Evolutionary conservation across 2,329 filamentous ascomycete species (phyloP).

Genomic region (Calonectria leucothoes): DNA sequence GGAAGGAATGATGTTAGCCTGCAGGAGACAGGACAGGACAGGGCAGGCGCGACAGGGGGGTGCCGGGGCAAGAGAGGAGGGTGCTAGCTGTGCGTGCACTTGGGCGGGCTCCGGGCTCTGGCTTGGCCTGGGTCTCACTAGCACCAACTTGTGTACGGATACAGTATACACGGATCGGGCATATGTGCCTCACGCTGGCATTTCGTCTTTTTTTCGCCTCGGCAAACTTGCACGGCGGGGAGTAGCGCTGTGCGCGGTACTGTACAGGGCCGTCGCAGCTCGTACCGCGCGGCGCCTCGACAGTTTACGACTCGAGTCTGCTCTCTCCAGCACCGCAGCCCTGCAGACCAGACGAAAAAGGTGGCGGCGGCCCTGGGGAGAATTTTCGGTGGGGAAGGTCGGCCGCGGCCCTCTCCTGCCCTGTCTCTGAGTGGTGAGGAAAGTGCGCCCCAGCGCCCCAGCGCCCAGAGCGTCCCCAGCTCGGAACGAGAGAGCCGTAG

Average conservation of each 20-base stretch:
- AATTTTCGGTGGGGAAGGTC: slow-evolving; percentile 35
- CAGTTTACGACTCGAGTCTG: not conserved
- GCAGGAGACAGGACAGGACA: slow-evolving; percentile 8
- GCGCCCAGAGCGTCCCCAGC: slow-evolving; percentile 14
- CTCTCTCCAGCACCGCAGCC: not conserved
- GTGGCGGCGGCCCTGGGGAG: slow-evolving; percentile 30
- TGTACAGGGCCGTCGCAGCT: not conserved
- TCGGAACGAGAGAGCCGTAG: slow-evolving; percentile 42
- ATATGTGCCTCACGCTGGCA: not conserved
- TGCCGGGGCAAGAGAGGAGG: not conserved
- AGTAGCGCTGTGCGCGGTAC: not conserved
- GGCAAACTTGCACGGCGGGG: not conserved
- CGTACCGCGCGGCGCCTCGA: not conserved
- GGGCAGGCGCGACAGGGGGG: slow-evolving; percentile 7
- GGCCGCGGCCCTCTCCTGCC: not conserved
- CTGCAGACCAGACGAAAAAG: slow-evolving; percentile 7
- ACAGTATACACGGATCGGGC: not conserved
- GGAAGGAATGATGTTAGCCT: slow-evolving; percentile 19
- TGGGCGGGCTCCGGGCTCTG: not conserved
- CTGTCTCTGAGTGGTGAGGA: slow-evolving; percentile 7
- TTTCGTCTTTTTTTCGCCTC: not conserved
- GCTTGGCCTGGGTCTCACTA: not conserved
- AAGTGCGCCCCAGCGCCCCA: slow-evolving; percentile 1
- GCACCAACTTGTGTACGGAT: not conserved
- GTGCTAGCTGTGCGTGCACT: not conserved